Evolutionary conservation across 352 stramenopile species (phyloP).

Genomic region (Pythium phragmiticola): DNA sequence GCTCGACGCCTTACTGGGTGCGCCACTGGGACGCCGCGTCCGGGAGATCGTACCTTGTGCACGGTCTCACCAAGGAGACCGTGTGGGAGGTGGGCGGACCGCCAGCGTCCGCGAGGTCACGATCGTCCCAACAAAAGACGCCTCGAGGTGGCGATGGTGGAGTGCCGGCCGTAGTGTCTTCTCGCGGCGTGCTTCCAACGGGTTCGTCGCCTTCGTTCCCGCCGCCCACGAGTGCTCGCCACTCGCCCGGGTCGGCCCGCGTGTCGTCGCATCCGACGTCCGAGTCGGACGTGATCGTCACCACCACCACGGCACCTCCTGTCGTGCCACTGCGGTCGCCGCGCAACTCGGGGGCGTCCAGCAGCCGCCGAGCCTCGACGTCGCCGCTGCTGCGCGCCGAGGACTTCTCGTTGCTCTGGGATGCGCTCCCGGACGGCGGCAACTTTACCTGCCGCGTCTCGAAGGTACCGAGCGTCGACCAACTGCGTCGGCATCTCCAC

Average conservation of each 20-base stretch:
- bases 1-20: conserved; percentile 40
- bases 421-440: conserved; percentile 45
- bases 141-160: neutral
- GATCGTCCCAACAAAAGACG: neutral
- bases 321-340: neutral
- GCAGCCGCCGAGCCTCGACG: conserved; percentile 3
- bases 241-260: conserved; percentile 3
- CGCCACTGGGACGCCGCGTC: conserved; percentile 59
- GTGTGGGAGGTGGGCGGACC: conserved; percentile 59
- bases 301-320: conserved; percentile 6
- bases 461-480: conserved; percentile 36
- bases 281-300: conserved; percentile 40
- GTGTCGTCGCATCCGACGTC: conserved; percentile 29
- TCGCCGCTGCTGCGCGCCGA: conserved; percentile 15
- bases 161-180: neutral
- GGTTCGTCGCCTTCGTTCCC: conserved; percentile 6
- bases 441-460: conserved; percentile 67
- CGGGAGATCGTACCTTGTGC: conserved; percentile 56
- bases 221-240: conserved; percentile 3
- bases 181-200: neutral
- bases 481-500: conserved; percentile 48
- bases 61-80: conserved; percentile 62
- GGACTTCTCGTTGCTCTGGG: conserved; percentile 55
- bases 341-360: conserved; percentile 4
- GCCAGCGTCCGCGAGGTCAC: neutral